These are phyloP conservation scores for Nakazawaea wyomingensis DNA, from an alignment of 805 yeast species.

Conservation along the genomic window DNA sequence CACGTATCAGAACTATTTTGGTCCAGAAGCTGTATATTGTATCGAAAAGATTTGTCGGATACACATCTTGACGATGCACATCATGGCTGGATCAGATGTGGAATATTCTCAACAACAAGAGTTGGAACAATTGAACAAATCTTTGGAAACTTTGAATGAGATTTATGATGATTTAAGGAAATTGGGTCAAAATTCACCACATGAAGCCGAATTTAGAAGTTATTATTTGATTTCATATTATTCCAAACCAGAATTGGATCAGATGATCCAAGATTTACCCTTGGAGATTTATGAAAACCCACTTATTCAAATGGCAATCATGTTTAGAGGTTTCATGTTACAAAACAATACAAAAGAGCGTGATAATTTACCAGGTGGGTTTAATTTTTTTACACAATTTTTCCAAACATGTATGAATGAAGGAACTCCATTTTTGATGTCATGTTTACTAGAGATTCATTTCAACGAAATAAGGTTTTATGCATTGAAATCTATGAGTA, in stretches of 20 bases:
- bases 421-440: conserved; percentile 57
- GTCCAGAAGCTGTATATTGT: conserved; percentile 91
- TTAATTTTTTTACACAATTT: conserved; percentile 58
- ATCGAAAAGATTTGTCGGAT: conserved; percentile 87
- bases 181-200: conserved; percentile 56
- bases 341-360: conserved; percentile 56
- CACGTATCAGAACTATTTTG: conserved; percentile 89
- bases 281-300: conserved; percentile 43
- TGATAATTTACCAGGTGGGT: conserved; percentile 48
- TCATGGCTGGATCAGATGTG: conserved; percentile 67
- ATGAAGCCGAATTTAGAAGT: conserved; percentile 92
- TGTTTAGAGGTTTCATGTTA: conserved; percentile 59
- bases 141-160: conserved; percentile 82
- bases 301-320: conserved; percentile 64
- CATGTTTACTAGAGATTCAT: conserved; percentile 74
- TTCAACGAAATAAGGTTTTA: conserved; percentile 74
- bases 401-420: conserved; percentile 50
- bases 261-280: conserved; percentile 70
- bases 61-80: conserved; percentile 75
- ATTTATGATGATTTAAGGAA: conserved; percentile 78
- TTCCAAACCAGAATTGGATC: conserved; percentile 79
- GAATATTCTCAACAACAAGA: conserved; percentile 95
- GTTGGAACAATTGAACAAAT: conserved; percentile 87
- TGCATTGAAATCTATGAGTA: conserved; percentile 62
- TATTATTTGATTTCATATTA: conserved; percentile 76